These are phyloP conservation scores for Phytophthora agathidicida DNA, from an alignment of 352 stramenopile genomes.

Conservation along the genomic window DNA sequence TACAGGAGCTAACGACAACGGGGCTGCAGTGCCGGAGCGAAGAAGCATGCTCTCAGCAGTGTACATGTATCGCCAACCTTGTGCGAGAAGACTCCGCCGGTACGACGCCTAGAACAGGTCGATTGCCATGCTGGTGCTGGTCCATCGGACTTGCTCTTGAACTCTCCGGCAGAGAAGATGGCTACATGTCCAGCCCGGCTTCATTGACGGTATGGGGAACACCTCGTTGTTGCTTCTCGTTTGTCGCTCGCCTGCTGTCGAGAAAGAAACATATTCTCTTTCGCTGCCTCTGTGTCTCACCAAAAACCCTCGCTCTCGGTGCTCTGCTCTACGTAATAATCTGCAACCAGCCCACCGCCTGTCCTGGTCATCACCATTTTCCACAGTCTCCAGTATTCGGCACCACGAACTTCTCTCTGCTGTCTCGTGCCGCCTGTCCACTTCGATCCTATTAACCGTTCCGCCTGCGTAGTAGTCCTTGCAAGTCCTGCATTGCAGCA, in stretches of 20 bases:
- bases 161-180: constrained; percentile 28
- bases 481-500: constrained; percentile 13
- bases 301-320: background rate
- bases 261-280: constrained; percentile 28
- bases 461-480: background rate
- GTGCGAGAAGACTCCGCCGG: too few species aligned
- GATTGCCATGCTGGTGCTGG: too few species aligned
- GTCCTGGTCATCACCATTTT: constrained; percentile 12
- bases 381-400: constrained; percentile 12
- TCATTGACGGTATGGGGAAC: constrained; percentile 23
- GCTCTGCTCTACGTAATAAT: background rate
- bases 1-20: too few species aligned
- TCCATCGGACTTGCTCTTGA: constrained; percentile 1
- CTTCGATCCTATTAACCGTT: background rate
- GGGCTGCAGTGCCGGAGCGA: too few species aligned
- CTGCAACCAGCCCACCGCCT: constrained; percentile 11
- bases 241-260: constrained; percentile 19
- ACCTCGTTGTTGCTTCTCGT: background rate
- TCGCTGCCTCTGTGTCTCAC: constrained; percentile 22
- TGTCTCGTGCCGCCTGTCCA: constrained; percentile 24
- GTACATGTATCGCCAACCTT: too few species aligned
- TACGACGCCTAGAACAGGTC: too few species aligned
- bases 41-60: too few species aligned
- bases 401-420: background rate
- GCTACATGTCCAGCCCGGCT: constrained; percentile 9